Evolutionary conservation across 306 rosid genomes (phyloP).

Genomic region (Urtica urens): DNA sequence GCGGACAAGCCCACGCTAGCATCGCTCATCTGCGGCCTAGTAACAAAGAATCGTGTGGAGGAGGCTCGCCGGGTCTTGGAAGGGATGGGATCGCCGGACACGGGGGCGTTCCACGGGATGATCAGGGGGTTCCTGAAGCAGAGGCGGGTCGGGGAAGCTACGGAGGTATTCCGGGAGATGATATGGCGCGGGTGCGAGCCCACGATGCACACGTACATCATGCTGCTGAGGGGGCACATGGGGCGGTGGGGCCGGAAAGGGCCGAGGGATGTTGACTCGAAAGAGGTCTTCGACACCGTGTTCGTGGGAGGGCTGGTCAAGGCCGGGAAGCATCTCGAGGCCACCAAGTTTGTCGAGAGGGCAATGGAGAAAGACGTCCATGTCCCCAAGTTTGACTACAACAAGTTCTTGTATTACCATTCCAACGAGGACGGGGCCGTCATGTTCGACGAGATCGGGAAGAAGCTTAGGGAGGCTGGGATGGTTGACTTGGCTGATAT

Average conservation of each 20-base stretch:
- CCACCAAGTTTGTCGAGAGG: conserved; percentile 80
- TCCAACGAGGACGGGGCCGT: conserved; percentile 69
- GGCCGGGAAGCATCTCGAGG: conserved; percentile 39
- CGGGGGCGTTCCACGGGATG: conserved; percentile 52
- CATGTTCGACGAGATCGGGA: conserved; percentile 70
- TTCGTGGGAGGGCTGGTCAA: conserved; percentile 65
- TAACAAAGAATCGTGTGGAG: conserved; percentile 38
- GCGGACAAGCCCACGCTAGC: conserved; percentile 38
- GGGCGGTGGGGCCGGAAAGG: conserved; percentile 44
- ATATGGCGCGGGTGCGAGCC: conserved; percentile 38
- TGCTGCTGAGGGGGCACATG: conserved; percentile 77
- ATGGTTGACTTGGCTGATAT: conserved; percentile 78
- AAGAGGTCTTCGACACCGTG: conserved; percentile 62
- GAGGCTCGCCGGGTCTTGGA: conserved; percentile 34
- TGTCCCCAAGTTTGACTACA: conserved; percentile 83
- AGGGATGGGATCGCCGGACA: conserved; percentile 24
- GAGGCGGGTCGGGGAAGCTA: conserved; percentile 59
- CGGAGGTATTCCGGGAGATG: conserved; percentile 76
- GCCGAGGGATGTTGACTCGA: conserved; percentile 58
- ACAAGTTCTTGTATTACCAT: conserved; percentile 56
- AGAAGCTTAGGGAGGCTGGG: conserved; percentile 68
- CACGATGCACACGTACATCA: conserved; percentile 64
- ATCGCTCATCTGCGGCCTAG: conserved; percentile 46
- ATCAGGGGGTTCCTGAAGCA: conserved; percentile 65
- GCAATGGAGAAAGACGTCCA: conserved; percentile 50